Base-by-base conservation (phyloP, 2,329 filamentous ascomycete genomes). In the Zymoseptoria tritici region DNA sequence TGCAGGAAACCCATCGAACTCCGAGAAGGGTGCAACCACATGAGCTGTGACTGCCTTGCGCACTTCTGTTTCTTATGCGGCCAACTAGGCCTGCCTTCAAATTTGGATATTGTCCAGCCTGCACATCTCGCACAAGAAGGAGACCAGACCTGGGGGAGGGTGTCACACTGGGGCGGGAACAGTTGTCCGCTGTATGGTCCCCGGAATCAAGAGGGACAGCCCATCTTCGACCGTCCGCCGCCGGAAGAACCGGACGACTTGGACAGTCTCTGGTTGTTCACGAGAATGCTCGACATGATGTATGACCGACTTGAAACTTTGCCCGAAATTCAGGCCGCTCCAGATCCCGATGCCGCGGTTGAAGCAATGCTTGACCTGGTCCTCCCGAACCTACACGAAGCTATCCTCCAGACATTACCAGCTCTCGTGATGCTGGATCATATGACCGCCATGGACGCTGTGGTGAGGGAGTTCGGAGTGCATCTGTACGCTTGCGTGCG, bases 11-110 rank as follows among this genome's bases (percentile, higher is more conserved):
- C 50, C 29, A 46, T 61, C 13, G 52, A 61, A 54, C 57, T 54
- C 4, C 24, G 19, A 8, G 46, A 52, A 19, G 59, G 56, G 4
- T 61, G 59, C 31, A 58, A 58, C 49, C 56, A 58, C 26, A 46
- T 61, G 16, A 49, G 31, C 16, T 61, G 59, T 20, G 16, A 20
- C n/a, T 61, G 59, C 51, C 22, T 52, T 3, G 7, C 5, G 2
- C 20, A 19, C 9, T 61, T 61, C 53, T 61, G 59, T 31, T 61
- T 52, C 49, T 24, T 58, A 1, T 61, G 59, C 42, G 59, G 59
- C 13, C 29, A 55, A 42, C 4, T 16, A 13, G 49, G 13, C 13
- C 6, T 46, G 36, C 36, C 36, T 46, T 16, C 11, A 46, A n/a
- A 46, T 6, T 2, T 46, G 16, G 36, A 16, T n/a, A 6, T 16